Percentiles rank a stretch among this genome's conserved stretches.
Conservation (phyloP, 2,329 filamentous ascomycete species). For the Penicillium olsonii region DNA sequence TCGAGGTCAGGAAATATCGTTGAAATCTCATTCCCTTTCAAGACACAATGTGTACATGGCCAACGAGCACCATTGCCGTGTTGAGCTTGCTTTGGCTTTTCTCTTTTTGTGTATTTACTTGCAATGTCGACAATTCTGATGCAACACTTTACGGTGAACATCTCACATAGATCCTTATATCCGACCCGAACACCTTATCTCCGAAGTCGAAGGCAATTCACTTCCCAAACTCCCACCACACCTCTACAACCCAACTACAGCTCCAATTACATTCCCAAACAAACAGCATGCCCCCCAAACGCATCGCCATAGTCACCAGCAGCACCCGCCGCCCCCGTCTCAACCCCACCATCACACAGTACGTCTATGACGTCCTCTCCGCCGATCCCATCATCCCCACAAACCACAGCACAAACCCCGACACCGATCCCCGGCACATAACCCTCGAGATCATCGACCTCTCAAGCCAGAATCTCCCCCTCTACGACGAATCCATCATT, state of each 20-base stretch:
- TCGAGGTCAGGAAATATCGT: neutral
- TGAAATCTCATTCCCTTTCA: too few relatives aligned
- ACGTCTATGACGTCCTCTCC: constrained; percentile 30
- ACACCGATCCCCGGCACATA: constrained; percentile 22
- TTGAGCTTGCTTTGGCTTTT: too few relatives aligned
- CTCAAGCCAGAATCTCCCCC: constrained; percentile 33
- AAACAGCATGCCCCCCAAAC: constrained; percentile 21
- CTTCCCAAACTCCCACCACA: neutral
- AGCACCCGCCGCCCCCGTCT: constrained; percentile 39
- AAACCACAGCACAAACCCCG: constrained; percentile 5
- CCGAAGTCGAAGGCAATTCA: too few relatives aligned
- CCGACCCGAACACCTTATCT: neutral
- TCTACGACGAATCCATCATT: constrained; percentile 43
- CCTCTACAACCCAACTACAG: too few relatives aligned
- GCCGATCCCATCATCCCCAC: constrained; percentile 21
- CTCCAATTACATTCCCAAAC: neutral
- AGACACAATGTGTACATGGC: too few relatives aligned
- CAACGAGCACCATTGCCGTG: too few relatives aligned
- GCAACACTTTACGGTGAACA: too few relatives aligned
- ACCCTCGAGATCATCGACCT: constrained; percentile 35
- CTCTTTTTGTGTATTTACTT: too few relatives aligned
- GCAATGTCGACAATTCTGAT: too few relatives aligned
- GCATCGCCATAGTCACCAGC: constrained; percentile 39
- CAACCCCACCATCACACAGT: constrained; percentile 36
- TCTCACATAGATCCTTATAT: too few relatives aligned